These are phyloP conservation scores for Coemansia sp. DNA, from an alignment of 192 early-diverging fungal genomes.

Conservation along the genomic window DNA sequence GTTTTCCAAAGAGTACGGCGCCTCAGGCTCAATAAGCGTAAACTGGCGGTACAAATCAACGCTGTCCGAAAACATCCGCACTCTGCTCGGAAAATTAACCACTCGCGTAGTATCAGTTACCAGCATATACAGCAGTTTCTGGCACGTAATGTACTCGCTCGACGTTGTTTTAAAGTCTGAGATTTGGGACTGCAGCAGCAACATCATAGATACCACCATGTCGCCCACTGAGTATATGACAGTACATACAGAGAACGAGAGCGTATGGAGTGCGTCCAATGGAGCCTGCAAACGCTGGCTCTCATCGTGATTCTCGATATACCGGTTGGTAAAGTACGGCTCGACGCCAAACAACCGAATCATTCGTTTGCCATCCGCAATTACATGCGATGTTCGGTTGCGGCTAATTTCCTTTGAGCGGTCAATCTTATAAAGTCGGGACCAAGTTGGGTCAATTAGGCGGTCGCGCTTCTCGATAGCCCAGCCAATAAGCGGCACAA, in stretches of 20 bases:
- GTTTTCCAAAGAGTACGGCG: constrained; percentile 58
- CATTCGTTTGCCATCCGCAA: constrained; percentile 59
- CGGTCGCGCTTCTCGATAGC: not conserved
- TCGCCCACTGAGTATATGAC: constrained; percentile 49
- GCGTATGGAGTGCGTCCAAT: constrained; percentile 58
- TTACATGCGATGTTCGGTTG: constrained; percentile 12
- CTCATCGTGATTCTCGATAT: constrained; percentile 58
- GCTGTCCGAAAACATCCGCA: constrained; percentile 14
- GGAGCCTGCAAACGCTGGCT: constrained; percentile 57
- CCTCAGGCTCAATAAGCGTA: constrained; percentile 51
- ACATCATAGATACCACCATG: constrained; percentile 10
- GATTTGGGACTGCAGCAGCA: constrained; percentile 27
- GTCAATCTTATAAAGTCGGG: not conserved
- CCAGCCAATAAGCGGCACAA: constrained; percentile 20
- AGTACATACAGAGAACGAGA: constrained; percentile 53
- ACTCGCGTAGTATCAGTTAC: constrained; percentile 6
- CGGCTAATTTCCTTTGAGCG: not conserved
- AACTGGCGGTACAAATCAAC: constrained; percentile 34
- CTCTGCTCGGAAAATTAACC: constrained; percentile 9
- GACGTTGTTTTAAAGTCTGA: constrained; percentile 12
- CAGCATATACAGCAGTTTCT: constrained; percentile 4
- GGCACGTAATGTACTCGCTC: constrained; percentile 17
- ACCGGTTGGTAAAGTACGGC: constrained; percentile 55
- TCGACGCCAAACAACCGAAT: constrained; percentile 66
- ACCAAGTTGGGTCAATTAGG: constrained; percentile 4